Evolutionary conservation across 768 basidiomycete genomes (phyloP), one percentile per base, ranked within the genome.

Genomic region (Termitomyces heimii): DNA sequence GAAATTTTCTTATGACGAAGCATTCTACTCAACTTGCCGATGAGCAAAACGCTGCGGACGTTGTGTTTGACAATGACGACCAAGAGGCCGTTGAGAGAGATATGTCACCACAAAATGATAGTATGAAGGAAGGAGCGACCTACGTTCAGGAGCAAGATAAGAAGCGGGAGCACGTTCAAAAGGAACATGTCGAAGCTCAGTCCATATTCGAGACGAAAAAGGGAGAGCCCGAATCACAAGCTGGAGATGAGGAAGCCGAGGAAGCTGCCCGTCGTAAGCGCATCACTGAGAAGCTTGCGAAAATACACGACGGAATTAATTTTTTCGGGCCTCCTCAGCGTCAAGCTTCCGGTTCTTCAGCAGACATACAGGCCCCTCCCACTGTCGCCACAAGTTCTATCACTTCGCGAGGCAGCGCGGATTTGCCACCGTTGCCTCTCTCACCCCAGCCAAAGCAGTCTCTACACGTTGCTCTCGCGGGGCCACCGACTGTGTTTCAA

Each of bases 231-330:
- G 26, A 46, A 4, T 44, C 40, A 42, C 39, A 50, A 16, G 18
- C 34, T 26, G 58, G 16, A 31, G 63, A 66, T 39, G 75, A 77
- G 40, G 80, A 78, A 48, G 79, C 81, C 43, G 82, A 81, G 18
- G 83, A 84, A 59, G 80, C 73, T 59, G 71, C 77, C 2, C 78
- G 82, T 35, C 77, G 78, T 42, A 78, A 76, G 59, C 82, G 81
- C 51, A 79, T 89, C 22, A 81, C 85, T 24, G 85, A 83, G 79
- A 81, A 61, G 71, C 78, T 72, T 75, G 82, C 84, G 7, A 81
- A 82, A 69, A 83, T 83, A 73, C 39, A 20, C 9, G 88, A 86
- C 16, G 88, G 81, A n/a, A 72, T 86, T 62, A 86, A 84, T 62
- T 80, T 84, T 1, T 72, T 83, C 43, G 70, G 69, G 0, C 61